phyloP scores from a whole-genome alignment of 495 filamentous ascomycete genomes.

The Endocarpon pusillum region DNA sequence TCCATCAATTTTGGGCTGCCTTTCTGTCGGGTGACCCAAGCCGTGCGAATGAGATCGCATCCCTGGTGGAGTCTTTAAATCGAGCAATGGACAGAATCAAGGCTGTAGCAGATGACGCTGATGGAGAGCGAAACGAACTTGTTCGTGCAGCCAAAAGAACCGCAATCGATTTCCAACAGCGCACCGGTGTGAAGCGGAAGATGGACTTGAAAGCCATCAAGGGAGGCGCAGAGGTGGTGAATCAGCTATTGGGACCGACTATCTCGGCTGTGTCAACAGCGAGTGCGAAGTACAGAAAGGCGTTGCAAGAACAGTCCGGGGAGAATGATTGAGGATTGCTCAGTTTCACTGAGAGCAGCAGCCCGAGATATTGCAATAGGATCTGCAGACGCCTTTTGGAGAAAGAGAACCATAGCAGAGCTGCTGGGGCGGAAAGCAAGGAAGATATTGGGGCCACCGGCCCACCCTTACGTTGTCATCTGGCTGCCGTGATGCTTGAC shows the following conservation, averaged over 20 bases:
- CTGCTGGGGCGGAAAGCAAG: too few species aligned
- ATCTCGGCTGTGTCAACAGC: conserved; percentile 49
- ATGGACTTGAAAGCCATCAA: conserved; percentile 45
- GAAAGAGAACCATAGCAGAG: too few species aligned
- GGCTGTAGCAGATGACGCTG: conserved; percentile 64
- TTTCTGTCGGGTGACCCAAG: conserved; percentile 72
- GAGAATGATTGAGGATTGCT: too few species aligned
- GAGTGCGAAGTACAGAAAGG: conserved; percentile 41
- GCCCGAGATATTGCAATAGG: too few species aligned
- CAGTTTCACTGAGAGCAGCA: too few species aligned
- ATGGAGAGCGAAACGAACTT: conserved; percentile 44
- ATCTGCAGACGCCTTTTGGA: too few species aligned
- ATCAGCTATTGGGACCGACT: conserved; percentile 55
- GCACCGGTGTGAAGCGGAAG: conserved; percentile 50
- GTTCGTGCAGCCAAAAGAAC: conserved; percentile 45
- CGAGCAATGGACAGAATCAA: conserved; percentile 64
- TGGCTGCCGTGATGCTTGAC: too few species aligned
- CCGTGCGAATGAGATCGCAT: conserved; percentile 56
- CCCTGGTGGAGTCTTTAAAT: conserved; percentile 58
- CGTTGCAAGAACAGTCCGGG: conserved; percentile 38
- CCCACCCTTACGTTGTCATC: too few species aligned
- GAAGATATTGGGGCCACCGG: too few species aligned
- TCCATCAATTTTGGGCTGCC: conserved; percentile 88
- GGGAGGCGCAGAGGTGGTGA: conserved; percentile 62
- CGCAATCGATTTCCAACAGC: conserved; percentile 44